A percentile compares a stretch with the other conserved stretches of the same genome.
phyloP scores from a whole-genome alignment of 2,329 filamentous ascomycete genomes.

The Colletotrichum tanaceti region DNA sequence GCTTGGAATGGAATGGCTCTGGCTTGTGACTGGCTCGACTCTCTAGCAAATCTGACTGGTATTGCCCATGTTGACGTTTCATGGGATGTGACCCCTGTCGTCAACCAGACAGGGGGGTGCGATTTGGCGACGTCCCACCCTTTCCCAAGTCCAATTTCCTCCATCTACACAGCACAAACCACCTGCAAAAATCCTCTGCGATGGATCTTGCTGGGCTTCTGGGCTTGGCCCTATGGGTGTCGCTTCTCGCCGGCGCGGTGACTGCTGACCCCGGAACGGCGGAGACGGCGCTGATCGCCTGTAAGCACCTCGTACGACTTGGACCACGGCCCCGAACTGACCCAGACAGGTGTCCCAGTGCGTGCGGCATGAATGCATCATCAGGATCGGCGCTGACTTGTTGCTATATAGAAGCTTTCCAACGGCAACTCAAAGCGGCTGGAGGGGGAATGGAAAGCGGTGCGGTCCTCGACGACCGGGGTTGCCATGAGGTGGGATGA shows the following conservation, averaged over 20 bases:
- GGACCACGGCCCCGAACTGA: background rate
- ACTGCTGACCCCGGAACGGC: background rate
- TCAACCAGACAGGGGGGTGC: constrained; percentile 16
- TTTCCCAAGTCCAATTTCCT: background rate
- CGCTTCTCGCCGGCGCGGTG: background rate
- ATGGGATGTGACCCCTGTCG: constrained; percentile 23
- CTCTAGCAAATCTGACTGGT: background rate
- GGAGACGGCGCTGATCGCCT: constrained; percentile 22
- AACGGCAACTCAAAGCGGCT: constrained; percentile 5
- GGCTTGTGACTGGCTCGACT: no score
- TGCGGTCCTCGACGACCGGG: constrained; percentile 14
- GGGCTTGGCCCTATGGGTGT: background rate
- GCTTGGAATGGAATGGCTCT: background rate
- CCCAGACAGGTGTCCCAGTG: constrained; percentile 16
- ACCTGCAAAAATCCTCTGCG: no score
- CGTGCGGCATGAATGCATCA: background rate
- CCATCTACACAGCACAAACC: background rate
- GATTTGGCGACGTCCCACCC: constrained; percentile 14
- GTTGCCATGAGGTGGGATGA: constrained; percentile 22
- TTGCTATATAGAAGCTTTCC: background rate
- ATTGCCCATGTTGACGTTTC: constrained; percentile 8
- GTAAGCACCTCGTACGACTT: constrained; percentile 14
- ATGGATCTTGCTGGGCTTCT: background rate
- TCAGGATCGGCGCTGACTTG: background rate
- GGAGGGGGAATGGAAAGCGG: constrained; percentile 19